Base-by-base conservation (phyloP, 2,329 filamentous ascomycete genomes). In the Aspergillus glaucus region DNA sequence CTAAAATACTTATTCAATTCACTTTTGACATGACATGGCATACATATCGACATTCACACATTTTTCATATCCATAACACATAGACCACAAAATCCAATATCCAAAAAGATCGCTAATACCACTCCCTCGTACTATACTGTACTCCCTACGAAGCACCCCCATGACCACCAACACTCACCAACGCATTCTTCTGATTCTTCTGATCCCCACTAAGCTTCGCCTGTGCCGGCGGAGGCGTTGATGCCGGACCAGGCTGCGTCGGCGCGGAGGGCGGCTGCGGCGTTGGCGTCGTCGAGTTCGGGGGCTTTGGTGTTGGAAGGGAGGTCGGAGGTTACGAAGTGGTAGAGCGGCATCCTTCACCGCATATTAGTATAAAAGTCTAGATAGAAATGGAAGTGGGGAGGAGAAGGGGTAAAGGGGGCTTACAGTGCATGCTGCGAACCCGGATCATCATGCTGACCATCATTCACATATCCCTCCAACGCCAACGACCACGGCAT, bases 251-350 rank as follows among this genome's bases (percentile, higher is more conserved):
- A 79, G 42, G 59, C 73, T 0, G 75, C 75, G 60, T 91, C 85
- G 3, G 77, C 75, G 62, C 79, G 79, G 21, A 94, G 75, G 0
- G 84, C 79, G 2, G 73, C 71, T 1, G 79, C 75, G 0, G 88
- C 81, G 61, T 93, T 89, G 32, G 59, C 66, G 63, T 92, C 87
- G 59, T 88, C 85, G 10, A 93, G 78, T 63, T 88, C 86, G 0
- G 86, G 85, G 0, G 87, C 86, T 40, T 79, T 81, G 28, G 84
- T 87, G 59, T 81, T 81, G 37, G 77, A 76, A 0, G 85, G 86
- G n/a, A 90, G 73, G 65, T 88, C 81, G 21, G 79, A 78, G 19
- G 81, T 82, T 39, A 84, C 84, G 67, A 88, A 86, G 65, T 88
- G 84, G 66, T 86, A 87, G 5, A 91, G 77, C 0, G 86, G 86